These are phyloP conservation scores for Physaria fendleri DNA, from an alignment of 345 rosid species.

Conservation along the genomic window DNA sequence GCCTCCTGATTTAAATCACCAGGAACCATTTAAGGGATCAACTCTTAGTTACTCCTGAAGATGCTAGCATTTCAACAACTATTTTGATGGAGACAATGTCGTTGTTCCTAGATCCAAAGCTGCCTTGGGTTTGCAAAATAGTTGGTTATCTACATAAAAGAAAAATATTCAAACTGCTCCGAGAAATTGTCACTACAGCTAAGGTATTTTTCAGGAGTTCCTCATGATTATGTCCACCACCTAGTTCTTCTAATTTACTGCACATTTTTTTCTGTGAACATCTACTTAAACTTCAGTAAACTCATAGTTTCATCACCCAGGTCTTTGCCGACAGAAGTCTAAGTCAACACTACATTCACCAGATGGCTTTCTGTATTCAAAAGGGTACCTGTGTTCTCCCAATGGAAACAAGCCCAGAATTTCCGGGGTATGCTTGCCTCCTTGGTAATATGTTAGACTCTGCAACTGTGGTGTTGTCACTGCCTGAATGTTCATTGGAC, in stretches of 20 bases:
- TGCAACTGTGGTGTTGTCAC: conserved; percentile 68
- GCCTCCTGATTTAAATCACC: conserved; percentile 30
- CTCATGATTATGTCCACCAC: conserved; percentile 5
- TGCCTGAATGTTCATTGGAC: conserved; percentile 73
- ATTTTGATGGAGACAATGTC: conserved; percentile 62
- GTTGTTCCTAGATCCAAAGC: conserved; percentile 63
- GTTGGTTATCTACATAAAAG: conserved; percentile 56
- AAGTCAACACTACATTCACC: conserved; percentile 68
- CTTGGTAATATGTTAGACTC: conserved; percentile 86
- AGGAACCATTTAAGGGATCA: conserved; percentile 61
- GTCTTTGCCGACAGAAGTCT: conserved; percentile 57
- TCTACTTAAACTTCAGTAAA: conserved; percentile 16
- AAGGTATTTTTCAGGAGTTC: conserved; percentile 42
- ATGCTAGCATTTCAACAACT: conserved; percentile 38
- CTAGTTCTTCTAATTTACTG: conserved; percentile 18
- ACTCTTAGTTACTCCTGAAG: conserved; percentile 40
- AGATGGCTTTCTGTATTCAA: conserved; percentile 63
- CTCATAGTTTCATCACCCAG: conserved; percentile 38
- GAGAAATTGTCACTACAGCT: conserved; percentile 55
- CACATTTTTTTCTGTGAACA: background rate
- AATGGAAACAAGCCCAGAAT: conserved; percentile 45
- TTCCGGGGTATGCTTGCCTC: conserved; percentile 82
- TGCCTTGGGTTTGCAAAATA: conserved; percentile 85
- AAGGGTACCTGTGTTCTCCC: conserved; percentile 58
- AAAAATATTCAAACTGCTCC: conserved; percentile 46